A percentile compares a stretch with the other conserved stretches of the same genome.
Conservation (phyloP, 1,284 basidiomycete species). For the Anthracocystis setariae region DNA sequence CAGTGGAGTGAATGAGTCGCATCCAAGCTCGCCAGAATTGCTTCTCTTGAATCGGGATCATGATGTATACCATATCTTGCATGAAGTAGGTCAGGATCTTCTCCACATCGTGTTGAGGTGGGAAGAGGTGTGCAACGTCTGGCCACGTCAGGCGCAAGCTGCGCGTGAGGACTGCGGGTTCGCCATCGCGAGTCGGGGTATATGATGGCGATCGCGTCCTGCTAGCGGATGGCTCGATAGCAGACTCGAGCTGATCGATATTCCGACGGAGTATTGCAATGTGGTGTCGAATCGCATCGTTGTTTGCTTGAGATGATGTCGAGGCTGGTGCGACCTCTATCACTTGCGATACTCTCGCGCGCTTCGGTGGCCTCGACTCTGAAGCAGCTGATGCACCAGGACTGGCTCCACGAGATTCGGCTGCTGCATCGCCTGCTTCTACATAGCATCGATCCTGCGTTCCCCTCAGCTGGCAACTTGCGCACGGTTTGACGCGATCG, state of each 20-base stretch:
- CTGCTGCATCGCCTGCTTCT: slow-evolving; percentile 2
- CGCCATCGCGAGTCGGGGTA: not conserved
- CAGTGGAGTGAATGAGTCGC: slow-evolving; percentile 2
- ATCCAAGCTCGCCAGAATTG: slow-evolving; percentile 32
- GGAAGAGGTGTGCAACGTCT: slow-evolving; percentile 30
- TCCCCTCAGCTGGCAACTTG: slow-evolving; percentile 29
- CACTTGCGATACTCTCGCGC: not conserved
- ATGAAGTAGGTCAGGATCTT: slow-evolving; percentile 28
- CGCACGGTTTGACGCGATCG: slow-evolving; percentile 44
- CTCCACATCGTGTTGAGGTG: slow-evolving; percentile 27
- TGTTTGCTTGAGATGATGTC: not conserved
- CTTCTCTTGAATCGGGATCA: slow-evolving; percentile 37
- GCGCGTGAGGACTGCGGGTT: slow-evolving; percentile 6
- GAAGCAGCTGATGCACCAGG: not conserved
- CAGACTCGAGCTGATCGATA: slow-evolving; percentile 19
- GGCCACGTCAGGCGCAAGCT: slow-evolving; percentile 15
- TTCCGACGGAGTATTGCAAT: slow-evolving; percentile 24
- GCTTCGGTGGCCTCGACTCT: not conserved
- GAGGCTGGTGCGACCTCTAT: not conserved
- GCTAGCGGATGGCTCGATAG: slow-evolving; percentile 1
- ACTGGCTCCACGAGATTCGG: not conserved
- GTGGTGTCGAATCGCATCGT: slow-evolving; percentile 12
- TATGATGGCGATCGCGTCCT: not conserved
- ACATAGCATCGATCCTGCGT: slow-evolving; percentile 30
- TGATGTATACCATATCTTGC: slow-evolving; percentile 34